Evolutionary conservation across 1,284 basidiomycete species (phyloP).

Genomic region (Rhodofomes roseus): DNA sequence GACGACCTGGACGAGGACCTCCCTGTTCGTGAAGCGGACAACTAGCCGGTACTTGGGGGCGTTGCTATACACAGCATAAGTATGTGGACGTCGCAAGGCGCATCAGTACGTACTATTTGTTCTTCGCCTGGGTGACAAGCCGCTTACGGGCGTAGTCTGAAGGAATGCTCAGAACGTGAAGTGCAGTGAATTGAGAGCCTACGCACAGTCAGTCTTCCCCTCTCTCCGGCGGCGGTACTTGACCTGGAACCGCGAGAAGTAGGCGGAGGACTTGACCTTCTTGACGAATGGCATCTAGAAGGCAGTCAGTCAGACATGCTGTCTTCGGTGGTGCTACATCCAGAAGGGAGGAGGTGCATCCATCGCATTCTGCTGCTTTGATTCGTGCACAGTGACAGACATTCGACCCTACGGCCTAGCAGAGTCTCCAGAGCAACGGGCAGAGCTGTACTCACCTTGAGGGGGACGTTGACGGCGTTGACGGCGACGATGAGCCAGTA

Average conservation of each 20-base stretch:
- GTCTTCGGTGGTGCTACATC: conserved; percentile 30
- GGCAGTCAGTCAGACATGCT: conserved; percentile 11
- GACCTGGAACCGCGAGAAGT: conserved; percentile 98
- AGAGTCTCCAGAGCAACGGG: background rate
- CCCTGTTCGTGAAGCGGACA: conserved; percentile 95
- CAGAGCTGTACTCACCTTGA: conserved; percentile 49
- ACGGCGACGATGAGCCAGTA: conserved; percentile 13
- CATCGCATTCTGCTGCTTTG: conserved; percentile 14
- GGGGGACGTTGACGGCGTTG: conserved; percentile 24
- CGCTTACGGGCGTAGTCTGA: conserved; percentile 96
- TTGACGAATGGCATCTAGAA: conserved; percentile 86
- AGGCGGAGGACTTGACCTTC: conserved; percentile 85
- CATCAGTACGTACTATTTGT: conserved; percentile 82
- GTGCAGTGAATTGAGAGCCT: conserved; percentile 1
- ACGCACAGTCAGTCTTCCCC: conserved; percentile 95
- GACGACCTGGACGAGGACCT: conserved; percentile 90
- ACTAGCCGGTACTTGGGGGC: conserved; percentile 98
- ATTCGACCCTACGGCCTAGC: background rate
- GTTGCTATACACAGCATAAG: conserved; percentile 46
- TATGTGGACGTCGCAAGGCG: background rate
- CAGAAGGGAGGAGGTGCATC: conserved; percentile 23
- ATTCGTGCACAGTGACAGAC: background rate
- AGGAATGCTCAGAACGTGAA: background rate
- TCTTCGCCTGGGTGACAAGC: conserved; percentile 97
- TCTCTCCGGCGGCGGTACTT: conserved; percentile 95